Percentiles rank a stretch among this genome's conserved stretches.
phyloP scores from a whole-genome alignment of 2,329 filamentous ascomycete genomes.

The Lizonia empirigonia region DNA sequence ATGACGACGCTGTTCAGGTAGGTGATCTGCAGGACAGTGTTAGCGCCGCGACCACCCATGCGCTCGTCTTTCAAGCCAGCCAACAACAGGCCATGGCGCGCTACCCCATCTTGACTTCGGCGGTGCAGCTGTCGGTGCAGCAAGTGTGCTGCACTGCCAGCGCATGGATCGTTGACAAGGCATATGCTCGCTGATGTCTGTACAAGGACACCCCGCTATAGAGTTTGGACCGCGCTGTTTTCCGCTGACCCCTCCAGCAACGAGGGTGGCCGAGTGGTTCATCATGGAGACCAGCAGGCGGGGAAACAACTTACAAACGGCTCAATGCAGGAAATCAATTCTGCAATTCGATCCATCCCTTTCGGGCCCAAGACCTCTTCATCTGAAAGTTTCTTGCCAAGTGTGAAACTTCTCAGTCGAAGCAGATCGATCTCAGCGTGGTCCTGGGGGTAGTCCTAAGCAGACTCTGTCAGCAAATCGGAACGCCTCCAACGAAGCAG shows the following conservation, averaged over 20 bases:
- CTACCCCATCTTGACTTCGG: constrained; percentile 14
- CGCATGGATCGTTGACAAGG: constrained; percentile 32
- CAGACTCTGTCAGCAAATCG: constrained; percentile 31
- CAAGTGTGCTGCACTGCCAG: constrained; percentile 43
- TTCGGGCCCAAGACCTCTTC: constrained; percentile 65
- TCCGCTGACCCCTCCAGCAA: constrained; percentile 5
- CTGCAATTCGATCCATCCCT: constrained; percentile 68
- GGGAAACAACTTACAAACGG: constrained; percentile 71
- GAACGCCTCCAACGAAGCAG: background rate
- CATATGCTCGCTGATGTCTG: constrained; percentile 18
- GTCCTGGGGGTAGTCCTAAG: constrained; percentile 72
- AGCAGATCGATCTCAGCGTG: constrained; percentile 82
- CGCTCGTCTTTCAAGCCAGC: constrained; percentile 14
- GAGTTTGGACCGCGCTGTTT: background rate
- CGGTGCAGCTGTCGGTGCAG: constrained; percentile 31
- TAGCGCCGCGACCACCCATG: constrained; percentile 28
- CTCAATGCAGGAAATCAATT: constrained; percentile 70
- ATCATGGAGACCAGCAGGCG: background rate
- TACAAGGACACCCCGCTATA: constrained; percentile 28
- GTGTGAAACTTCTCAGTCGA: constrained; percentile 78
- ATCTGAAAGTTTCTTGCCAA: constrained; percentile 70
- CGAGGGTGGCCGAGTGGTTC: background rate
- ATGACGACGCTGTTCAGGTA: constrained; percentile 58
- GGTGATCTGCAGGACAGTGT: constrained; percentile 50
- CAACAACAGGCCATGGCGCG: constrained; percentile 17